Evolutionary conservation across 345 rosid genomes (phyloP).

Genomic region (Dipteronia sinensis): DNA sequence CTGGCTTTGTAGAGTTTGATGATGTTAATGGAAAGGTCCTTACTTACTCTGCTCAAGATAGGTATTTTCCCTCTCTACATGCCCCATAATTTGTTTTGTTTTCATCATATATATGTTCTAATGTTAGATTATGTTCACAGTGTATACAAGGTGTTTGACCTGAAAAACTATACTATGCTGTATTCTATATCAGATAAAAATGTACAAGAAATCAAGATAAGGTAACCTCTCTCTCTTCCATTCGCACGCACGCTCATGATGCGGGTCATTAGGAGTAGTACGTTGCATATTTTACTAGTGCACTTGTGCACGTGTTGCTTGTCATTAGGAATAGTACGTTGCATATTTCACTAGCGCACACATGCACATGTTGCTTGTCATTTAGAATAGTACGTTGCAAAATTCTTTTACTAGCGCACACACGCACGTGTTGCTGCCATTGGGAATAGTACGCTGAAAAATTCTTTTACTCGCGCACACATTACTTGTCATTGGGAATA

Average conservation of each 20-base stretch:
- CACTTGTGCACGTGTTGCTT: no score
- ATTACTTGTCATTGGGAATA: no score
- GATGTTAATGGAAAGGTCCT: constrained; percentile 97
- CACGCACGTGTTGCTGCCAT: no score
- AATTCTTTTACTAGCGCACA: not conserved
- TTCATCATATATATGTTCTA: constrained; percentile 13
- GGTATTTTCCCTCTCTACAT: constrained; percentile 37
- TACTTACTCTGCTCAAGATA: constrained; percentile 94
- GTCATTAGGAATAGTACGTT: no score
- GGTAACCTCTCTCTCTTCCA: constrained; percentile 47
- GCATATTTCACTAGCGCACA: no score
- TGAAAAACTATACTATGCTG: constrained; percentile 87
- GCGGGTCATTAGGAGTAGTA: not conserved
- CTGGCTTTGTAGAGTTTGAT: constrained; percentile 99
- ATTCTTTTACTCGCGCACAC: no score
- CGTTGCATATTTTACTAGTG: no score
- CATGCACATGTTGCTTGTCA: not conserved
- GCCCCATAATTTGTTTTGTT: constrained; percentile 9
- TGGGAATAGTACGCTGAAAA: no score
- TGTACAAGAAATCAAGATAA: constrained; percentile 96
- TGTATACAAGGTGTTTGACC: constrained; percentile 95
- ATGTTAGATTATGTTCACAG: constrained; percentile 42
- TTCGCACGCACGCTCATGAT: not conserved
- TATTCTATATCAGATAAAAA: constrained; percentile 87
- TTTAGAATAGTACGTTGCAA: not conserved